phyloP scores from a whole-genome alignment of 139 green algal species.

The Coelastrella sp. region DNA sequence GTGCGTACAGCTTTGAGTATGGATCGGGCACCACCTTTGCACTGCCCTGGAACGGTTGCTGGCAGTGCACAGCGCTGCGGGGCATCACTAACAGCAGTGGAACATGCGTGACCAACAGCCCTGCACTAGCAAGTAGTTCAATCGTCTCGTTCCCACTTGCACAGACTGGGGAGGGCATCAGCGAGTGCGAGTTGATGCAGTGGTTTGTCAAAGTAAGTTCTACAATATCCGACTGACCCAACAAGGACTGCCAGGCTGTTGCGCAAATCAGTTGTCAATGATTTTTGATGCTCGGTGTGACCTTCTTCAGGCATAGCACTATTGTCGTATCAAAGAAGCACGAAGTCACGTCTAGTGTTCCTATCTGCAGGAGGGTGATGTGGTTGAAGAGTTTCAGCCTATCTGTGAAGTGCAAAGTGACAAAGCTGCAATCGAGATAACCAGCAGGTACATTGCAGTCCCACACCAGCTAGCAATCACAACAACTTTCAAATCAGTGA shows the following conservation, averaged over 20 bases:
- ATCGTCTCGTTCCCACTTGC: constrained; percentile 63
- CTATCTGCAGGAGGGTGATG: constrained; percentile 70
- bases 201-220: constrained; percentile 82
- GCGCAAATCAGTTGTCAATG: too few relatives aligned
- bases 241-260: too few relatives aligned
- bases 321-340: not conserved
- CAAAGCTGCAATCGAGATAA: constrained; percentile 94
- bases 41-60: not conserved
- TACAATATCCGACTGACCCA: not conserved
- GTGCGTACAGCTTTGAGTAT: not conserved
- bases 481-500: too few relatives aligned
- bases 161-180: constrained; percentile 94
- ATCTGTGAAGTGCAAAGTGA: constrained; percentile 94
- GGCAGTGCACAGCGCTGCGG: not conserved
- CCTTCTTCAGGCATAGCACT: too few relatives aligned
- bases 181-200: constrained; percentile 91
- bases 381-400: constrained; percentile 81
- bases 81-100: not conserved
- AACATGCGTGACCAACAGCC: not conserved
- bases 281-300: too few relatives aligned
- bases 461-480: too few relatives aligned
- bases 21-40: not conserved
- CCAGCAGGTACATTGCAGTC: constrained; percentile 67
- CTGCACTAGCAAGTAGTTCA: not conserved
- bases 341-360: not conserved